Evolutionary conservation across 2,329 filamentous ascomycete species (phyloP).

Genomic region (Venturia carpophila): DNA sequence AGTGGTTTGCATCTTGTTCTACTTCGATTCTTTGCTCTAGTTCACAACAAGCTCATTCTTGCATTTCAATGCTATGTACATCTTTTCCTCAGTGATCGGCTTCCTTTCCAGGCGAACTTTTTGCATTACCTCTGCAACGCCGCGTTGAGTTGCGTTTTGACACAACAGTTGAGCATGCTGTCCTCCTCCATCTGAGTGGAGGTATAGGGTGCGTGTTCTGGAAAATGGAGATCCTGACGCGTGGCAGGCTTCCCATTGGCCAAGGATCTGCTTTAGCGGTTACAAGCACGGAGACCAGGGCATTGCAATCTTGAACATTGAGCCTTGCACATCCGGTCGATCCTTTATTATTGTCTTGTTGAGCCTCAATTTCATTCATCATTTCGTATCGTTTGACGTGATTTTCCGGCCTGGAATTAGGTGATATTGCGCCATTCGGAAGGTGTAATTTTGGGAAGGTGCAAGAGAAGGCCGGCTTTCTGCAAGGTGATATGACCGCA

Average conservation of each 20-base stretch:
- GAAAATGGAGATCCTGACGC: not conserved
- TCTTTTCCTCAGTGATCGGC: not conserved
- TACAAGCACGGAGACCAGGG: not conserved
- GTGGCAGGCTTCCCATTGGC: not conserved
- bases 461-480: not conserved
- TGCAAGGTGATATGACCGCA: not conserved
- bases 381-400: not conserved
- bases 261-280: not conserved
- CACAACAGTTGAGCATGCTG: not conserved
- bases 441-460: not conserved
- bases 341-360: not conserved
- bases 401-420: not conserved
- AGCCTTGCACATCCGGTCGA: not conserved
- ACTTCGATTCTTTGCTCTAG: not conserved
- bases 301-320: not conserved
- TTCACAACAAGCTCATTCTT: not conserved
- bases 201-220: not conserved
- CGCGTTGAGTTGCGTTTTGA: not conserved
- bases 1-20: not conserved
- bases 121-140: not conserved
- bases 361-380: not conserved
- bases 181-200: not conserved
- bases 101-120: not conserved
- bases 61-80: not conserved
- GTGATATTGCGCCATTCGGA: slow-evolving; percentile 8